Percentiles rank a stretch among this genome's conserved stretches.
Conservation (phyloP, 306 rosid genomes). For the Vicia faba region DNA sequence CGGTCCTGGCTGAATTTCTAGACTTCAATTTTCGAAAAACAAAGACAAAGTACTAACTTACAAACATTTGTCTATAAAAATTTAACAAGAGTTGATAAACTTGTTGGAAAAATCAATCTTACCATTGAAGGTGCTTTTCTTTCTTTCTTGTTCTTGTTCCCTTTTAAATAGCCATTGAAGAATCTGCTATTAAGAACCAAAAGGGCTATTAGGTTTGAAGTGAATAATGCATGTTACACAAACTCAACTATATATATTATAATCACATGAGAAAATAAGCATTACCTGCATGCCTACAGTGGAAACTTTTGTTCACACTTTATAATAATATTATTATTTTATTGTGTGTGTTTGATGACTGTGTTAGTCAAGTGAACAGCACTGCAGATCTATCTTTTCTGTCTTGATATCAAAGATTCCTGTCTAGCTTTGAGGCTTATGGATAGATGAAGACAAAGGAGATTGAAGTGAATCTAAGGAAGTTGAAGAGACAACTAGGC, state of each 20-base stretch:
- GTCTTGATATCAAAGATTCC: slow-evolving; percentile 76
- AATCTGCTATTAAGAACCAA: slow-evolving; percentile 49
- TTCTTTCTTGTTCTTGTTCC: slow-evolving; percentile 46
- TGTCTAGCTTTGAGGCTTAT: slow-evolving; percentile 50
- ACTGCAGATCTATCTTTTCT: slow-evolving; percentile 61
- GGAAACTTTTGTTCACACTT: slow-evolving; percentile 36
- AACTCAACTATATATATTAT: slow-evolving; percentile 37
- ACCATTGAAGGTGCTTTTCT: slow-evolving; percentile 51
- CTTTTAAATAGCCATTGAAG: slow-evolving; percentile 60
- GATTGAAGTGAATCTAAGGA: slow-evolving; percentile 64
- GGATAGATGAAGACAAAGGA: slow-evolving; percentile 65
- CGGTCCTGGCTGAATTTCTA: neutral
- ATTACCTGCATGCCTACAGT: slow-evolving; percentile 49
- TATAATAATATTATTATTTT: slow-evolving; percentile 6
- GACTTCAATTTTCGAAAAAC: neutral
- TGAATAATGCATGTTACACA: slow-evolving; percentile 42
- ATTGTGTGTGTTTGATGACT: slow-evolving; percentile 40
- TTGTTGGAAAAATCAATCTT: slow-evolving; percentile 27
- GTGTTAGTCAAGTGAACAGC: slow-evolving; percentile 59
- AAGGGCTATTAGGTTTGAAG: slow-evolving; percentile 38
- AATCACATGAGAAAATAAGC: slow-evolving; percentile 33
- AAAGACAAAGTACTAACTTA: neutral
- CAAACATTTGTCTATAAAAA: neutral
- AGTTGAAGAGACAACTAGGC: slow-evolving; percentile 79
- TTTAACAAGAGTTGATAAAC: neutral